phyloP scores from a whole-genome alignment of 169 alveolate species.

The Plasmodium malariae region DNA sequence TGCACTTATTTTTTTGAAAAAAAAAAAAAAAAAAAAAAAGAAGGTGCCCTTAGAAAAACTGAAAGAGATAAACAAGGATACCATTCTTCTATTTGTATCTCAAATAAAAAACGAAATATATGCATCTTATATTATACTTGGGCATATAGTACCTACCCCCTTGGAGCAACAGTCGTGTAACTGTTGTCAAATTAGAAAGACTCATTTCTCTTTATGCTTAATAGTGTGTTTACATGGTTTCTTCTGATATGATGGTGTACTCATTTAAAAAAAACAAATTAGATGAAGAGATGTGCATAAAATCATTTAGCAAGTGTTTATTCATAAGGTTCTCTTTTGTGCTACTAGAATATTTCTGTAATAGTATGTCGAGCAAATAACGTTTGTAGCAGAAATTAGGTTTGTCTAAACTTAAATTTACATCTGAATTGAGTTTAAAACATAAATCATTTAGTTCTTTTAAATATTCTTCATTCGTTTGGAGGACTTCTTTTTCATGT shows the following conservation, averaged over 20 bases:
- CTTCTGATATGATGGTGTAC: conserved; percentile 45
- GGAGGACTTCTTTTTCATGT: not conserved
- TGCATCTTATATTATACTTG: too few relatives aligned
- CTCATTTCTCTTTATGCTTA: too few relatives aligned
- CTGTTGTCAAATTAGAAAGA: too few relatives aligned
- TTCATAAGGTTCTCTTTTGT: not conserved
- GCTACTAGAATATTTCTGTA: conserved; percentile 1
- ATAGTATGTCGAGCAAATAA: conserved; percentile 12
- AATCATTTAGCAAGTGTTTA: not conserved
- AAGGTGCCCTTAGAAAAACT: too few relatives aligned
- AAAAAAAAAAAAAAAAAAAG: too few relatives aligned
- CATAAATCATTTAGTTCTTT: not conserved
- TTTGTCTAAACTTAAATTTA: not conserved
- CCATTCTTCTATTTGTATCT: too few relatives aligned
- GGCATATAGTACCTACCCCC: too few relatives aligned
- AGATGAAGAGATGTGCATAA: conserved; percentile 24
- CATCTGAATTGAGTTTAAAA: not conserved
- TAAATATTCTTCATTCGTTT: not conserved
- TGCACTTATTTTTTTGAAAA: too few relatives aligned
- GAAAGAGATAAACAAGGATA: too few relatives aligned
- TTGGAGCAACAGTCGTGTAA: too few relatives aligned
- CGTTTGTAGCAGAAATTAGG: conserved; percentile 14
- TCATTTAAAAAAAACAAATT: conserved; percentile 34
- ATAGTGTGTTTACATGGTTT: not conserved
- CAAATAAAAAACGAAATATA: too few relatives aligned